phyloP scores from a whole-genome alignment of 306 rosid genomes.

The Lathyrus aphaca region DNA sequence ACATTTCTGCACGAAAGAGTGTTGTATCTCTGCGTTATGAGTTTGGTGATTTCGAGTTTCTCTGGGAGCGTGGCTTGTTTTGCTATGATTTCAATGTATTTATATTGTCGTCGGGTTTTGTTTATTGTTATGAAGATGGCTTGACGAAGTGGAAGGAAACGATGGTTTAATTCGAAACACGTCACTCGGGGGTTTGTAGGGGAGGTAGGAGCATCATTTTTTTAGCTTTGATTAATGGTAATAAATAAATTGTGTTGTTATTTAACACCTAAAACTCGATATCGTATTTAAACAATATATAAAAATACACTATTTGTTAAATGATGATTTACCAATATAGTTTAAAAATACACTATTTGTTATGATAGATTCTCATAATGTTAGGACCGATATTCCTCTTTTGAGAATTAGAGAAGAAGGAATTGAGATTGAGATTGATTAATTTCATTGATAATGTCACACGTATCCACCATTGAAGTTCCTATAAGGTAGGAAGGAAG shows the following conservation, averaged over 20 bases:
- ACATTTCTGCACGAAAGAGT: constrained; percentile 49
- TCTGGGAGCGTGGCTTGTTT: not conserved
- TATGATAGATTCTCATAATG: too few species aligned
- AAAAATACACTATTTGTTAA: too few species aligned
- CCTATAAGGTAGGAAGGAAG: too few species aligned
- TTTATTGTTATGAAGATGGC: not conserved
- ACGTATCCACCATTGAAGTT: too few species aligned
- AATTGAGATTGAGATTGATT: too few species aligned
- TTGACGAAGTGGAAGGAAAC: not conserved
- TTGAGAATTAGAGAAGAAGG: too few species aligned
- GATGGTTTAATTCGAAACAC: constrained; percentile 29
- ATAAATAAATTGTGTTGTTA: not conserved
- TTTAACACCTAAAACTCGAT: too few species aligned
- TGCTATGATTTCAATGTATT: not conserved
- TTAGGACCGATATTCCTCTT: too few species aligned
- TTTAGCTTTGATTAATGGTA: constrained; percentile 1
- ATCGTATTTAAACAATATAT: too few species aligned
- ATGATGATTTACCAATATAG: too few species aligned
- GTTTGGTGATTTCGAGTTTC: not conserved
- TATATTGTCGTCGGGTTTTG: not conserved
- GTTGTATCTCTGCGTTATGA: not conserved
- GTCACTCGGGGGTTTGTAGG: not conserved
- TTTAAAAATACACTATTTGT: too few species aligned
- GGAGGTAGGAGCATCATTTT: not conserved
- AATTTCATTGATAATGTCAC: too few species aligned